Evolutionary conservation across 2,329 filamentous ascomycete species (phyloP), one percentile per base, ranked within the genome.

Genomic region (Penicillium concentricum): DNA sequence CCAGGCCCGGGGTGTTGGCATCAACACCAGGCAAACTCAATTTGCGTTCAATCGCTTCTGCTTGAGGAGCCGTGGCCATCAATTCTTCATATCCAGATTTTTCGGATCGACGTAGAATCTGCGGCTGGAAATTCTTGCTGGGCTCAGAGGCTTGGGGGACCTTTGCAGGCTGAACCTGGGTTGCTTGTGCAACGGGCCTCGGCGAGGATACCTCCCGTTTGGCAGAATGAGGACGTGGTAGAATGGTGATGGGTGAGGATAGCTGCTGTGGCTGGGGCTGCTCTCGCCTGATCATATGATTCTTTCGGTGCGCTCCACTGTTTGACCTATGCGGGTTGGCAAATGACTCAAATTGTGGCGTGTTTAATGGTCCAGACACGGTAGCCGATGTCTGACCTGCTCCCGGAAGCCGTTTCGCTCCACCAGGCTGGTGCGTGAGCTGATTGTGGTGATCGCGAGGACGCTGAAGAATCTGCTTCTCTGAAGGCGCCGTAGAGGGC

Each of bases 41-140:
- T 34, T 62, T 65, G 12, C 47, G 61, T 37, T 62, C 59, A 18
- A 28, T 18, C 7, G 24, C 34, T 24, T 54, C 47, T 24, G 43
- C n/a, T 18, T 56, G 58, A 6, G 58, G 44, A 5, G 54, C 22
- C 20, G 50, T 41, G 24, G 51, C 51, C 57, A 73, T 60, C 56
- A 68, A 57, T 20, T 60, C 63, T 24, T 74, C 69, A 24, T 71
- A 61, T 30, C 69, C 70, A 6, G 61, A 59, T 54, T 71, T 78
- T 48, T 79, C 75, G 26, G 80, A 79, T 4, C 81, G 79, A 58
- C 80, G 81, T 18, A 84, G 66, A 26, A 83, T 83, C 53, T 82
- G 79, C 9, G 81, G 81, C 56, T 82, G 80, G 60, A 83, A 83
- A 13, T 76, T 72, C 61, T 79, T 82, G 13, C 71, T 58, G 12